A percentile compares a stretch with the other conserved stretches of the same genome.
Evolutionary conservation across 768 basidiomycete genomes (phyloP).

Genomic region (Melanogaster broomeanus): DNA sequence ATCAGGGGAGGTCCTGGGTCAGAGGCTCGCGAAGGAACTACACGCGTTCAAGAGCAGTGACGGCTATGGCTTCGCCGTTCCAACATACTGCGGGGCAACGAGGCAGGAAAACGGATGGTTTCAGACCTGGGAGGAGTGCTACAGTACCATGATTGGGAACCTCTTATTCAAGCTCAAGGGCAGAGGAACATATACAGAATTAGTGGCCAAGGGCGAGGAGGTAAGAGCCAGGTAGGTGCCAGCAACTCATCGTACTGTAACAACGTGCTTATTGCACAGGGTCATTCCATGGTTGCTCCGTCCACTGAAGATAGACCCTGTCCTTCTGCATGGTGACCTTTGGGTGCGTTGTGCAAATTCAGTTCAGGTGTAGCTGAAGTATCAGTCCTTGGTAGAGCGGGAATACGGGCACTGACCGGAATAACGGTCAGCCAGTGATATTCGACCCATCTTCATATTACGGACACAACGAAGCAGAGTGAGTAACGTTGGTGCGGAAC

Average conservation of each 20-base stretch:
- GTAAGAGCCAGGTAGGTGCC: conserved; percentile 49
- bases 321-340: conserved; percentile 76
- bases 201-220: conserved; percentile 54
- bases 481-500: conserved; percentile 24
- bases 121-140: conserved; percentile 71
- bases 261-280: conserved; percentile 42
- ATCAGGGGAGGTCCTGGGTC: conserved; percentile 54
- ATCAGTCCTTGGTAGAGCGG: conserved; percentile 52
- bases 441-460: conserved; percentile 81
- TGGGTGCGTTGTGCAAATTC: conserved; percentile 54
- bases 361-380: neutral
- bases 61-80: conserved; percentile 70
- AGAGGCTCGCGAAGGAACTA: conserved; percentile 65
- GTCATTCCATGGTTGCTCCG: conserved; percentile 74
- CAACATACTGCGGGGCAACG: conserved; percentile 78
- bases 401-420: conserved; percentile 62
- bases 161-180: conserved; percentile 48
- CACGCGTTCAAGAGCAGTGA: conserved; percentile 54
- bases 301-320: conserved; percentile 59
- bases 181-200: conserved; percentile 41
- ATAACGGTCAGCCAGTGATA: conserved; percentile 60
- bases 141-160: conserved; percentile 58
- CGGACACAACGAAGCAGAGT: conserved; percentile 86
- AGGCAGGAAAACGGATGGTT: conserved; percentile 74
- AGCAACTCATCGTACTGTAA: too few species aligned